Base-by-base conservation (phyloP, 106 monocot species). In the Phalaenopsis equestris region DNA sequence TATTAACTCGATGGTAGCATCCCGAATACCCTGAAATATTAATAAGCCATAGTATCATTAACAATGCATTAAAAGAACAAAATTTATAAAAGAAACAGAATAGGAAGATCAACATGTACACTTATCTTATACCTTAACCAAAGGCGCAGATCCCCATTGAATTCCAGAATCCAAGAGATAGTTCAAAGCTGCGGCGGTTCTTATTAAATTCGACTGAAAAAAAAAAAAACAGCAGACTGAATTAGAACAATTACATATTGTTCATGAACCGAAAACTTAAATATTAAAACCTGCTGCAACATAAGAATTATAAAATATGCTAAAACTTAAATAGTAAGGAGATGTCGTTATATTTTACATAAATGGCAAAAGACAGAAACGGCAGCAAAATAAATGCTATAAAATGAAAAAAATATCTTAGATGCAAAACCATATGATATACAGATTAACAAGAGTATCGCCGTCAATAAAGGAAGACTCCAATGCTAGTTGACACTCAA, bases 81-180 rank as follows among this genome's bases (percentile, higher is more conserved):
- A 12, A 3, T 42, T 74, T 52, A 19, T 23, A 52, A 46, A 52
- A 77, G 37, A 19, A 56, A 56, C 8, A 24, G 16, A 17, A 74
- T 21, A 55, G 4, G 73, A 75, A 43, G 39, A 75, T 14, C 70
- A 70, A 15, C 39, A 70, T 11, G 3, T 0, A 12, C 39, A 42
- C 41, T 58, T 23, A 38, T 55, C 52, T 30, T 81, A 67, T 87
- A 99, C 95, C 94, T 99, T 99, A 7, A 99, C 93, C 23, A 80
- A 72, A 84, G 99, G 92, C 84, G 93, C 95, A 67, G 80, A 83
- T 81, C 99, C 99, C 99, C 99, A 99, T 56, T 95, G 93, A 83
- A 93, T 83, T 21, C 95, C 93, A 87, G 89, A 88, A 88, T 95
- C 91, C 86, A 99, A 83, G 42, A 99, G 85, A 89, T 99, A 99